A percentile compares a stretch with the other conserved stretches of the same genome.
These are phyloP conservation scores for Lentinula sp. DNA, from an alignment of 768 basidiomycete species.

Conservation along the genomic window DNA sequence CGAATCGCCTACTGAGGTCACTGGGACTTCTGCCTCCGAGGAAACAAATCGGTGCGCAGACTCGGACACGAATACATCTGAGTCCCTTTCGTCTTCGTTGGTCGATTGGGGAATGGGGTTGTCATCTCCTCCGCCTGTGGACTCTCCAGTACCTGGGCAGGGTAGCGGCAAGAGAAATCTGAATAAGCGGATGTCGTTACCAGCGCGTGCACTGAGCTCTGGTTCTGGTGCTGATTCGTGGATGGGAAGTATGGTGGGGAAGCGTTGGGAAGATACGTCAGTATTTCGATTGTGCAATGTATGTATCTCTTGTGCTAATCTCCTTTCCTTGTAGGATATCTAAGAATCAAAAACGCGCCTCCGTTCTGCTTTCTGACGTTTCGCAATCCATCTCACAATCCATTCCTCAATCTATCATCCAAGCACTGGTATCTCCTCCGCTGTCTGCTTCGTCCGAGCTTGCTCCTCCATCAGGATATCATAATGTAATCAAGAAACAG, in stretches of 20 bases:
- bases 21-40: background rate
- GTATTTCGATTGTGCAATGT: slow-evolving; percentile 17
- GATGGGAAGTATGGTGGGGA: slow-evolving; percentile 51
- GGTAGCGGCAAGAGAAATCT: slow-evolving; percentile 13
- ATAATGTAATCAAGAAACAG: background rate
- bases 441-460: slow-evolving; percentile 20
- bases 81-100: slow-evolving; percentile 2
- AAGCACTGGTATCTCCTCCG: slow-evolving; percentile 36
- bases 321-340: slow-evolving; percentile 40
- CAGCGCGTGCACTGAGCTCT: slow-evolving; percentile 6
- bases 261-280: slow-evolving; percentile 57
- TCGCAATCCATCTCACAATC: slow-evolving; percentile 27
- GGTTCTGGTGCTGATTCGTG: slow-evolving; percentile 26
- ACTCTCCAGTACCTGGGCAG: background rate
- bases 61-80: slow-evolving; percentile 1
- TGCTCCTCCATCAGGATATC: slow-evolving; percentile 15
- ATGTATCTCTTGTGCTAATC: background rate
- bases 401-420: slow-evolving; percentile 30
- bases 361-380: slow-evolving; percentile 58
- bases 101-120: slow-evolving; percentile 4
- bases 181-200: background rate
- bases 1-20: background rate
- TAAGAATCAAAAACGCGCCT: slow-evolving; percentile 65
- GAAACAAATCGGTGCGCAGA: background rate
- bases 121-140: background rate